Conservation (phyloP, 106 monocot genomes). For the Narthecium ossifragum region DNA sequence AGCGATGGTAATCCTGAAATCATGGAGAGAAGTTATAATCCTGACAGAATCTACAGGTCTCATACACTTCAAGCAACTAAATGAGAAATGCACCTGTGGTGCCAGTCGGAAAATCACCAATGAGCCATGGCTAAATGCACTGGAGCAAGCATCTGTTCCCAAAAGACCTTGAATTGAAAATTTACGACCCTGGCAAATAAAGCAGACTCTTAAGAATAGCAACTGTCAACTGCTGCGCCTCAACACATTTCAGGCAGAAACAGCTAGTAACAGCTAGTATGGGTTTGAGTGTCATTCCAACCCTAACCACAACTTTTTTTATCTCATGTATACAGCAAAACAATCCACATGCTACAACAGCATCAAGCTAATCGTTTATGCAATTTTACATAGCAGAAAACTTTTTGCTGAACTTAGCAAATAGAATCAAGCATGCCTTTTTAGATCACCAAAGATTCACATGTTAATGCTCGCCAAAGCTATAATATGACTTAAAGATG, state of each 20-base stretch:
- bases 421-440: no score
- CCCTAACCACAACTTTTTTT: background rate
- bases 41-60: background rate
- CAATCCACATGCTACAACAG: no score
- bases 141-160: slow-evolving; percentile 26
- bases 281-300: background rate
- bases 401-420: no score
- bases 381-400: no score
- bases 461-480: no score
- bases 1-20: slow-evolving; percentile 79
- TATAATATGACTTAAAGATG: no score
- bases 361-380: no score
- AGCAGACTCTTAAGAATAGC: slow-evolving; percentile 8
- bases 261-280: no score
- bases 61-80: background rate
- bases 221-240: background rate
- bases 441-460: no score
- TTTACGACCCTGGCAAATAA: slow-evolving; percentile 50
- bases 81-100: slow-evolving; percentile 41
- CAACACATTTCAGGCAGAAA: background rate
- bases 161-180: slow-evolving; percentile 71
- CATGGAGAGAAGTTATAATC: background rate
- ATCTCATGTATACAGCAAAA: background rate
- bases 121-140: slow-evolving; percentile 37
- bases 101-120: slow-evolving; percentile 76